Evolutionary conservation across 163 green algal genomes (phyloP), one percentile per base, ranked within the genome.

Genomic region (Picocystis sp.): DNA sequence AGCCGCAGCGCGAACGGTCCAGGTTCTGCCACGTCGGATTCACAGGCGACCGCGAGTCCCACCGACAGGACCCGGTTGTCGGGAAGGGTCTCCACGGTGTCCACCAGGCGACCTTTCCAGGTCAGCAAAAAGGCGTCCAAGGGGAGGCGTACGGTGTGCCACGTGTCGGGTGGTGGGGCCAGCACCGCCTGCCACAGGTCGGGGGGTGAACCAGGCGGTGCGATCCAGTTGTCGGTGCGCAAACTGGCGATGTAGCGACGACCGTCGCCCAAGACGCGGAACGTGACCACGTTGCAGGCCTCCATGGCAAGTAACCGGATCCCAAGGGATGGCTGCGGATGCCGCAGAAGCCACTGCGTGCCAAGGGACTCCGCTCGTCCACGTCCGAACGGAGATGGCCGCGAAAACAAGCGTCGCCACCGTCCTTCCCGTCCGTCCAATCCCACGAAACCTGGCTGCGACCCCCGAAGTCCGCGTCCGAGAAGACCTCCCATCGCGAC

Each of bases 171-270:
- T 42, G 73, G 67, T 61, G 66, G 60, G 61, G 75, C 69, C 14
- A 83, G 57, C 54, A 80, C 77, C 38, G 72, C 73, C 45, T 83
- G 75, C 69, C 67, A 83, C 12, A 76, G 61, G 34, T 83, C 75
- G 15, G 76, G 33, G 1, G 25, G 45, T n/a, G 61, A 17, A 21
- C 54, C 64, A 19, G 66, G 69, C 1, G 47, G 47, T 33, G 74
- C 61, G 3, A 82, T 53, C 75, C 75, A 83, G 63, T 83, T 81
- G 8, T 78, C 70, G 10, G 67, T 79, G 23, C 74, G 64, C 8
- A 83, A 43, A 52, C 53, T 79, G 48, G 65, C 75, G 43, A 83
- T 67, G 65, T 83, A 83, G 41, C 69, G 70, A 1, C 70, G 58
- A 12, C 75, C 75, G 47, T 83, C 75, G 8, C 73, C 65, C 1